Conservation (phyloP, 192 early-diverging fungal species). For the Backusella psychrophila region DNA sequence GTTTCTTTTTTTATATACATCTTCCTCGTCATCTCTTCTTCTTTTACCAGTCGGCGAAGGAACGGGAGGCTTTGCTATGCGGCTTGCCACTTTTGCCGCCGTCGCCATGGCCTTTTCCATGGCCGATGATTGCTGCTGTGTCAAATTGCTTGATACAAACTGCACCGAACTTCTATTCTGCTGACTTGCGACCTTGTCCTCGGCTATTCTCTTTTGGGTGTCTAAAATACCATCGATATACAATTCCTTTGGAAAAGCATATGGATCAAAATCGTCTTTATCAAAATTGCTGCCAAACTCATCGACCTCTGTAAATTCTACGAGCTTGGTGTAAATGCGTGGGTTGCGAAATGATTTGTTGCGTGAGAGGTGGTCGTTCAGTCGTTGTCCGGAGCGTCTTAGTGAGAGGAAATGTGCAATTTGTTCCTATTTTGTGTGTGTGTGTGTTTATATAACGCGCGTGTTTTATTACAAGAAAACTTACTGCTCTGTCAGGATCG, state of each 20-base stretch:
- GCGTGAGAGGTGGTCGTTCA: conserved; percentile 78
- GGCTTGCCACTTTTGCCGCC: conserved; percentile 18
- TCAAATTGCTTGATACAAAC: conserved; percentile 5
- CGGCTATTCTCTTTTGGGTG: conserved; percentile 39
- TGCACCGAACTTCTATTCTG: conserved; percentile 12
- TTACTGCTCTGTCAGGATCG: conserved; percentile 64
- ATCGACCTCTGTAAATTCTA: conserved; percentile 79
- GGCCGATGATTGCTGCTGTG: conserved; percentile 7
- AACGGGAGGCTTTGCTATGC: conserved; percentile 17
- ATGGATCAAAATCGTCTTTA: conserved; percentile 67
- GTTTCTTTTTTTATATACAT: neutral
- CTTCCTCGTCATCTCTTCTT: neutral
- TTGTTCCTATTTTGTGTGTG: conserved; percentile 52
- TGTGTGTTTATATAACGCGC: neutral
- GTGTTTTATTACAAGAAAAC: neutral
- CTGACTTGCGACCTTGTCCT: conserved; percentile 40
- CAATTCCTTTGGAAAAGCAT: conserved; percentile 56
- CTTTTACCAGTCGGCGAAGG: neutral
- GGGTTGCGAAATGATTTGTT: conserved; percentile 94
- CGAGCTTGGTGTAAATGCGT: conserved; percentile 83
- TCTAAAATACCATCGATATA: conserved; percentile 58
- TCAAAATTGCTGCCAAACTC: conserved; percentile 81
- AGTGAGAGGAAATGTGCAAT: conserved; percentile 74
- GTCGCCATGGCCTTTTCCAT: conserved; percentile 29
- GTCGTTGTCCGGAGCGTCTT: conserved; percentile 63